A percentile compares a stretch with the other conserved stretches of the same genome.
Conservation (phyloP, 306 rosid genomes). For the Rosa multiflora region DNA sequence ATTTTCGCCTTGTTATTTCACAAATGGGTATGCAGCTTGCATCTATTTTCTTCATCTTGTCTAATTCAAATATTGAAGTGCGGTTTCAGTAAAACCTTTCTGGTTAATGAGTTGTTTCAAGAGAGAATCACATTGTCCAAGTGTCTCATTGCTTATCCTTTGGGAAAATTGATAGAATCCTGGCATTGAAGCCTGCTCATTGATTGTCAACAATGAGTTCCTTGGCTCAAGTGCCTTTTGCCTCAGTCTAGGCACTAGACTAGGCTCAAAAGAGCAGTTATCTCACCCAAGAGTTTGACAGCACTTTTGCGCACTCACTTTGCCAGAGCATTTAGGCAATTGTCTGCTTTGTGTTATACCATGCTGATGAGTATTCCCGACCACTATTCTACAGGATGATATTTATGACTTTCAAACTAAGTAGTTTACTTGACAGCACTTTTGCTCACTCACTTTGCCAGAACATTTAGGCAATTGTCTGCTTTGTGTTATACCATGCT, state of each 20-base stretch:
- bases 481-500: not conserved
- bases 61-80: not conserved
- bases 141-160: not conserved
- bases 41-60: not conserved
- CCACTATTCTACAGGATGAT: not conserved
- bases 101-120: not conserved
- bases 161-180: not conserved
- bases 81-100: not conserved
- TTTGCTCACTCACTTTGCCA: not conserved
- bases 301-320: not conserved
- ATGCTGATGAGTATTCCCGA: not conserved
- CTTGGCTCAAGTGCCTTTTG: not conserved
- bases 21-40: conserved; percentile 78
- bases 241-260: not conserved
- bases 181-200: not conserved
- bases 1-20: conserved; percentile 88
- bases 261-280: not conserved
- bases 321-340: not conserved
- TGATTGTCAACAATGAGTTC: not conserved
- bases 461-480: not conserved
- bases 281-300: not conserved
- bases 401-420: not conserved
- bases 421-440: not conserved
- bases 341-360: not conserved
- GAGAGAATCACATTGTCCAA: not conserved